These are phyloP conservation scores for Trichoderma sp. DNA, from an alignment of 2,329 filamentous ascomycete genomes.

Conservation along the genomic window DNA sequence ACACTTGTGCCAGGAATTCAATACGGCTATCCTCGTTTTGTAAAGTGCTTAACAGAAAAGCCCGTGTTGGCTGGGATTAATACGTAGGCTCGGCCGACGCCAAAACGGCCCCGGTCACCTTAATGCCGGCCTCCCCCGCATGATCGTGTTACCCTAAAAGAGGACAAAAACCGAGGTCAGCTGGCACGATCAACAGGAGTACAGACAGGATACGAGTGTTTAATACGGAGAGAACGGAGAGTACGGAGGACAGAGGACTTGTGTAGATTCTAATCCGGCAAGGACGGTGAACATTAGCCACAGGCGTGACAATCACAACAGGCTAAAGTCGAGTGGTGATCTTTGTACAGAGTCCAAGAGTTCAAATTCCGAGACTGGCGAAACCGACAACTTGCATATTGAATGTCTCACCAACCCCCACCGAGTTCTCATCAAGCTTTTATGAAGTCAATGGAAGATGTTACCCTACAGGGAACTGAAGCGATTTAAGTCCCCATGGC, in stretches of 20 bases:
- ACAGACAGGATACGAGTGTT: not conserved
- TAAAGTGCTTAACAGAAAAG: not conserved
- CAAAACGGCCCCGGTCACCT: not conserved
- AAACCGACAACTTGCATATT: rapidly evolving
- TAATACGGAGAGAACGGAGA: not conserved
- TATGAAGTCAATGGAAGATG: not conserved
- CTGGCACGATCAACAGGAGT: not conserved
- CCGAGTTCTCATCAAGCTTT: not conserved
- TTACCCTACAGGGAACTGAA: not conserved
- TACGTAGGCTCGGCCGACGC: not conserved
- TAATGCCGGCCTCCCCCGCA: conserved; percentile 6
- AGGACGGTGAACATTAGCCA: not conserved
- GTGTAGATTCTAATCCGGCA: not conserved
- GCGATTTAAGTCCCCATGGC: no score
- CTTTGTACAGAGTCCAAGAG: not conserved
- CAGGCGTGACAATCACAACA: not conserved
- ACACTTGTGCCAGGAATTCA: not conserved
- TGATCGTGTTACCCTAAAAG: not conserved
- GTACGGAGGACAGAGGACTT: not conserved
- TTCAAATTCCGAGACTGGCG: not conserved
- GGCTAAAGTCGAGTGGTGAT: not conserved
- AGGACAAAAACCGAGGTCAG: not conserved
- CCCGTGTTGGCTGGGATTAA: not conserved
- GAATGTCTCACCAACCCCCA: not conserved
- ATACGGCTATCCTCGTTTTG: not conserved